Percentiles rank a stretch among this genome's conserved stretches.
Evolutionary conservation across 2,329 filamentous ascomycete species (phyloP).

Genomic region (Claviceps fusiformis): DNA sequence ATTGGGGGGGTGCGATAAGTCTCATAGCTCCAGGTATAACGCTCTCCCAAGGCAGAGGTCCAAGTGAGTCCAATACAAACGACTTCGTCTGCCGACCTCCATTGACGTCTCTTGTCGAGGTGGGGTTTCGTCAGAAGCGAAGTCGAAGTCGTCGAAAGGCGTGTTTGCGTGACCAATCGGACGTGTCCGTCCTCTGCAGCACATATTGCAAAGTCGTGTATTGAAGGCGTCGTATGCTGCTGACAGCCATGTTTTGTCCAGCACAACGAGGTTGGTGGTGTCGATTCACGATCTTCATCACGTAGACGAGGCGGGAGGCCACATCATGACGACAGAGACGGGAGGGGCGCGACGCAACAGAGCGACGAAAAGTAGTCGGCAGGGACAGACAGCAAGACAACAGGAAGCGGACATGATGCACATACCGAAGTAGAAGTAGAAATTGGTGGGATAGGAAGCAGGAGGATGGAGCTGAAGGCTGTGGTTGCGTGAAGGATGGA

Average conservation of each 20-base stretch:
- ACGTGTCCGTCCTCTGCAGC: not conserved
- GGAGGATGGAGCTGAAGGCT: not conserved
- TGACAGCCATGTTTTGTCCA: not conserved
- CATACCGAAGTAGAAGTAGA: constrained; percentile 3
- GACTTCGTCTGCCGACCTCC: not conserved
- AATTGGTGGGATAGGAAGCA: not conserved
- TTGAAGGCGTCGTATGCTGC: not conserved
- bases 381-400: constrained; percentile 6
- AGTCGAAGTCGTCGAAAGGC: not conserved
- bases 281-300: not conserved
- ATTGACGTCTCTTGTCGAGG: not conserved
- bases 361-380: constrained; percentile 7
- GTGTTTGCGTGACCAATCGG: constrained; percentile 1
- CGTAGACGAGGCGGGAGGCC: not conserved
- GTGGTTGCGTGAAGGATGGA: constrained; percentile 9
- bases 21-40: not conserved
- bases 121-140: not conserved
- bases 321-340: constrained; percentile 26
- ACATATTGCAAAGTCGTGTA: not conserved
- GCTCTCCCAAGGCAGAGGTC: not conserved
- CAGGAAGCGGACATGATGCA: constrained; percentile 3
- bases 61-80: not conserved
- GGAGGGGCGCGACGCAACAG: constrained; percentile 13
- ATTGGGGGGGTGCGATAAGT: not conserved
- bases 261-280: not conserved